Evolutionary conservation across 2,329 filamentous ascomycete genomes (phyloP).

Genomic region (Aspergillus sojae): DNA sequence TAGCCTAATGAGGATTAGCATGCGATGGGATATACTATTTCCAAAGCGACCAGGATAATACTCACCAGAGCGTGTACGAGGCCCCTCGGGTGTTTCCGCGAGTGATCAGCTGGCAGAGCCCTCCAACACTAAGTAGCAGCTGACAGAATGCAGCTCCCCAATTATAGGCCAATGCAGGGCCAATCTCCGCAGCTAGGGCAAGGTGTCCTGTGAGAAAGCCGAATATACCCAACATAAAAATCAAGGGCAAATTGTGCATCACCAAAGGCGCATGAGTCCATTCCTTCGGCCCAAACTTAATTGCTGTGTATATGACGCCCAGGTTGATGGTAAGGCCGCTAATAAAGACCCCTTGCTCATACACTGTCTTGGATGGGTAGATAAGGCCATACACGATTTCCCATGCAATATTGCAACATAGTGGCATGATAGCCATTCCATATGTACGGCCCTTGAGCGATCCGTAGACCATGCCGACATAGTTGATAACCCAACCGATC

Average conservation of each 20-base stretch:
- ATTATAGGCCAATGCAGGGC: constrained; percentile 10
- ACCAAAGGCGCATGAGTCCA: constrained; percentile 23
- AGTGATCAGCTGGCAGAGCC: constrained; percentile 12
- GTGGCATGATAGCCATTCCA: constrained; percentile 19
- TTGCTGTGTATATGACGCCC: constrained; percentile 19
- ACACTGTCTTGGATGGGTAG: constrained; percentile 16
- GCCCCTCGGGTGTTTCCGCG: constrained; percentile 14
- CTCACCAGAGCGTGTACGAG: constrained; percentile 18
- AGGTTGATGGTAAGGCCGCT: constrained; percentile 16
- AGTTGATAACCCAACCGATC: constrained; percentile 19
- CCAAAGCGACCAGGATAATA: background rate
- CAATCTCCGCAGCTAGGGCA: constrained; percentile 14
- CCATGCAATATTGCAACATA: constrained; percentile 23
- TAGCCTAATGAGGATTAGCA: background rate
- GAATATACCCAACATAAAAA: constrained; percentile 12
- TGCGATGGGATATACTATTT: rapidly evolving
- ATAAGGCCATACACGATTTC: constrained; percentile 20
- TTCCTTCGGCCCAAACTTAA: constrained; percentile 16
- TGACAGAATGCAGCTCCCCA: constrained; percentile 14
- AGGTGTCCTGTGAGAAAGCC: constrained; percentile 12
- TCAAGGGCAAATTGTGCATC: constrained; percentile 11
- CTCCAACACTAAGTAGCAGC: constrained; percentile 11
- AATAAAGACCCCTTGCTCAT: constrained; percentile 10
- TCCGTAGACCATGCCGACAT: constrained; percentile 17
- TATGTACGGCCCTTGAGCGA: constrained; percentile 21